These are phyloP conservation scores for Mucuna pruriens DNA, from an alignment of 306 rosid genomes.

Conservation along the genomic window DNA sequence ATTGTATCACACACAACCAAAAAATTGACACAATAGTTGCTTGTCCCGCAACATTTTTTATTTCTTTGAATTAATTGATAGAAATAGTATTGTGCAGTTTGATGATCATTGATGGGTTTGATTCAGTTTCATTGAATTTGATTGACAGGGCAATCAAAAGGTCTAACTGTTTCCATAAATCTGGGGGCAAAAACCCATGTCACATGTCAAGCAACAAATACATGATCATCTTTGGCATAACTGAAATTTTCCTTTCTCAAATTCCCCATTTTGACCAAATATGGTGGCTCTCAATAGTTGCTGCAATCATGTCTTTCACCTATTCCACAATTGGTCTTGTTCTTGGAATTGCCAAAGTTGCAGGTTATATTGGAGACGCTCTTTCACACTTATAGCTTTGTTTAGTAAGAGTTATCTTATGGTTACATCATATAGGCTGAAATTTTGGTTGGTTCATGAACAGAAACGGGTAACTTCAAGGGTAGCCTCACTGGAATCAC, in stretches of 20 bases:
- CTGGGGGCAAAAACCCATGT: constrained; percentile 50
- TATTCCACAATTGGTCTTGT: constrained; percentile 61
- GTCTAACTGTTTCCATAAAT: constrained; percentile 55
- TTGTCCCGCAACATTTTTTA: neutral
- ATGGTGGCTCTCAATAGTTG: constrained; percentile 73
- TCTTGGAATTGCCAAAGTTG: constrained; percentile 68
- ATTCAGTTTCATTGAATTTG: neutral
- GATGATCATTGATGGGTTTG: constrained; percentile 11
- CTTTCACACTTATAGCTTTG: neutral
- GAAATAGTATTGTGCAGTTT: neutral
- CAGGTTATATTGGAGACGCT: constrained; percentile 46
- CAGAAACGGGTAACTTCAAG: constrained; percentile 53
- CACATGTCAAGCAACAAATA: constrained; percentile 57
- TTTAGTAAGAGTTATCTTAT: neutral
- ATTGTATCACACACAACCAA: neutral
- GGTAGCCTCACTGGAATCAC: constrained; percentile 60
- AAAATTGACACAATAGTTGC: too few species aligned
- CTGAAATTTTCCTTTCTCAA: constrained; percentile 56
- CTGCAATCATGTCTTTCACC: constrained; percentile 70
- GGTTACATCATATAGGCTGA: constrained; percentile 4
- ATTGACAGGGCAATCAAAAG: constrained; percentile 57
- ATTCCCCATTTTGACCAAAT: constrained; percentile 69
- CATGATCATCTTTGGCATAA: constrained; percentile 53
- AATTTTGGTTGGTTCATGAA: constrained; percentile 32
- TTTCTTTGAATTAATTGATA: neutral